Base-by-base conservation (phyloP, 169 alveolate genomes). In the Ichthyophthirius multifiliis region DNA sequence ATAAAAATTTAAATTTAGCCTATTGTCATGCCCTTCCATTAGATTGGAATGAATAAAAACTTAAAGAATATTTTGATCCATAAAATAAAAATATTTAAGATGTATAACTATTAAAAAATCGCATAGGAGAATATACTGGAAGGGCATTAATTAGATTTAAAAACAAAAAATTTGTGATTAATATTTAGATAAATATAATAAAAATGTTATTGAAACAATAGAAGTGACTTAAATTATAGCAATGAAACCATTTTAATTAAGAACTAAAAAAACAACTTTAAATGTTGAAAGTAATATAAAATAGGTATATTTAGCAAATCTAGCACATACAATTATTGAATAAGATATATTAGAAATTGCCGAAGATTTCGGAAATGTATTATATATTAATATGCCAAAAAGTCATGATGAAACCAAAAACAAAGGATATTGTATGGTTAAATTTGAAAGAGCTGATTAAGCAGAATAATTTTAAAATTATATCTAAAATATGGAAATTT, bases 341-440 rank as follows among this genome's bases (percentile, higher is more conserved):
- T 23, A 37, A 16, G 43, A 67, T 18, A 35, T 67, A 2, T 67
- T 16, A 16, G 77, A 41, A 16, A 16, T 67, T 4, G 77, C 41
- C 2, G n/a, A 34, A 39, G 77, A 67, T 39, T 67, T 67, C 41
- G 77, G 77, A 5, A 37, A 67, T 1, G 62, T 67, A 35, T 6
- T 67, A 7, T 37, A 37, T 16, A 23, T 67, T 18, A 62, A 67
- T 39, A 35, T 67, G 35, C 77, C 77, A 6, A 15, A 37, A 9
- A 1, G 34, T n/a, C 7, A 12, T 41, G 45, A 34, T 39, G 48
- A 44, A 67, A 27, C 35, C 16, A 35, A 32, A 67, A 67, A 67
- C 34, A 67, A 67, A 67, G 77, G 77, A 23, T 67, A 67, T 67
- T 18, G 63, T 39, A 34, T 67, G 6, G 62, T 67, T 5, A 67